phyloP scores from a whole-genome alignment of 305 asterid genomes.

The Galium porrigens region DNA sequence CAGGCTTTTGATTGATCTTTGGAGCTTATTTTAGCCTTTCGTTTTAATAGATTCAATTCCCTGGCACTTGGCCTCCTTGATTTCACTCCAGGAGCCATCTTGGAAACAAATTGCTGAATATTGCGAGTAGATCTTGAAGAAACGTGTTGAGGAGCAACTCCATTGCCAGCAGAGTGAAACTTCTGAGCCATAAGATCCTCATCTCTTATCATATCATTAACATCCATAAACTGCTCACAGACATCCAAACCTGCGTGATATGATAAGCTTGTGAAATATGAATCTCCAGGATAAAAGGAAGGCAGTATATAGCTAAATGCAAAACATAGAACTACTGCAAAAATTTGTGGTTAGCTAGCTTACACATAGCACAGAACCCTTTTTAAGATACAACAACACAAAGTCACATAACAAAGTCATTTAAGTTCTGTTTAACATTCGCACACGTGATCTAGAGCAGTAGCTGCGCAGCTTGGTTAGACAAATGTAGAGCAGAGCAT shows the following conservation, averaged over 20 bases:
- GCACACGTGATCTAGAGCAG: neutral
- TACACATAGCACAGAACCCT: neutral
- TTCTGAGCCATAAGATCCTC: constrained; percentile 77
- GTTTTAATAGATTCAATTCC: constrained; percentile 82
- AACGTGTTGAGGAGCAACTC: constrained; percentile 47
- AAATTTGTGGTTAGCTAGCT: neutral
- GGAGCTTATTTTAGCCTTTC: constrained; percentile 71
- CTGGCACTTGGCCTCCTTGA: constrained; percentile 96
- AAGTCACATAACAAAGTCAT: neutral
- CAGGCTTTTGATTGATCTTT: constrained; percentile 84
- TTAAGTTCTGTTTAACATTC: neutral
- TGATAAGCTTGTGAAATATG: constrained; percentile 16
- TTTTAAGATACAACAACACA: neutral
- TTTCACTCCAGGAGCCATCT: constrained; percentile 67
- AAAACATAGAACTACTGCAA: neutral
- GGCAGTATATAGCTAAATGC: neutral
- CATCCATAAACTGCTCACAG: constrained; percentile 97
- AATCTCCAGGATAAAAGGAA: neutral
- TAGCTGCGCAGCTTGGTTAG: neutral
- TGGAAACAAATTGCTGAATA: constrained; percentile 64
- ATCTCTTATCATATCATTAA: constrained; percentile 81
- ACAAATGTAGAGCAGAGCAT: neutral
- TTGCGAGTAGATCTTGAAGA: constrained; percentile 46
- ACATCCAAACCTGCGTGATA: constrained; percentile 65
- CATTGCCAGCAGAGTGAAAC: constrained; percentile 46